Conservation (phyloP, 768 basidiomycete species). For the Leccinum arenicola region DNA sequence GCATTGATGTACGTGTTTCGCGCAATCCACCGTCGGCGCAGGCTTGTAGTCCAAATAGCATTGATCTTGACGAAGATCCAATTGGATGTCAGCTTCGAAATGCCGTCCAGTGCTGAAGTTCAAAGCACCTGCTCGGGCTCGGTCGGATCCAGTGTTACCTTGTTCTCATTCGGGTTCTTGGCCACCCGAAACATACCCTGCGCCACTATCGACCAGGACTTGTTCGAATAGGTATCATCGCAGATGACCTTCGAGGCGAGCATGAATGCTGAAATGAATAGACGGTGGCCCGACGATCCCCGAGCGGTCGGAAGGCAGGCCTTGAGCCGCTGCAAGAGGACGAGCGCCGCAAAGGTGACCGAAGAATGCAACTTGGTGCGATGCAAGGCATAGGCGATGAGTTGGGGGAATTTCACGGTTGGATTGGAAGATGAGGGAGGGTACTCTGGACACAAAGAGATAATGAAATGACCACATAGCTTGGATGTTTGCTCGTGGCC, state of each 20-base stretch:
- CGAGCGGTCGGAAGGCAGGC: slow-evolving; percentile 72
- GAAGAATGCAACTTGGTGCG: slow-evolving; percentile 59
- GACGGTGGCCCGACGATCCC: slow-evolving; percentile 67
- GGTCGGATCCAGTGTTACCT: too few species aligned
- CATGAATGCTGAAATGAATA: slow-evolving; percentile 76
- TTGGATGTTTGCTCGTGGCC: slow-evolving; percentile 75
- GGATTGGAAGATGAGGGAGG: slow-evolving; percentile 47
- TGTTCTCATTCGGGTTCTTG: too few species aligned
- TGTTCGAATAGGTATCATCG: slow-evolving; percentile 93
- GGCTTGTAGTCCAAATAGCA: too few species aligned
- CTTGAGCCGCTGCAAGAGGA: slow-evolving; percentile 65
- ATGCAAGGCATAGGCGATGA: slow-evolving; percentile 68
- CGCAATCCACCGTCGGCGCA: too few species aligned
- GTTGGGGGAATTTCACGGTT: slow-evolving; percentile 43
- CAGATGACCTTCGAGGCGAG: slow-evolving; percentile 79
- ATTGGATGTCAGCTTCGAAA: too few species aligned
- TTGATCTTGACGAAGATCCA: too few species aligned
- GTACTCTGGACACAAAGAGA: slow-evolving; percentile 80
- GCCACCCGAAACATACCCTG: slow-evolving; percentile 66
- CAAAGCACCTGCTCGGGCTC: too few species aligned
- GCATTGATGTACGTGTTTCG: too few species aligned
- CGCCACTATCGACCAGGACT: slow-evolving; percentile 88
- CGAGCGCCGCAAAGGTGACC: slow-evolving; percentile 39
- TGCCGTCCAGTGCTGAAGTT: too few species aligned
- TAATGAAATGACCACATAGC: slow-evolving; percentile 77